Evolutionary conservation across 257 asterid species (phyloP), one percentile per base, ranked within the genome.

Genomic region (Ocimum tenuiflorum): DNA sequence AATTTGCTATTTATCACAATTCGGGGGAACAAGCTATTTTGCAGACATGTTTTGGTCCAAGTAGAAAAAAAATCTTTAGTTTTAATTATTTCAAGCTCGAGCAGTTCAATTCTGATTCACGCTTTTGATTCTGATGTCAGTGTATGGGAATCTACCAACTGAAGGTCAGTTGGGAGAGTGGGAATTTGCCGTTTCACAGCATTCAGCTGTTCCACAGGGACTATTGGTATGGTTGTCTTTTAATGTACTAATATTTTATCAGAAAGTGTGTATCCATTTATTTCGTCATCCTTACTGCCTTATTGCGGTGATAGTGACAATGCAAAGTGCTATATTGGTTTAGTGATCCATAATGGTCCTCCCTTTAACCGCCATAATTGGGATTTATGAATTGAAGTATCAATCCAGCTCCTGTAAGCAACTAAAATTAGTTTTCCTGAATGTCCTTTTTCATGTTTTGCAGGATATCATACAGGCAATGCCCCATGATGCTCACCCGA

Each of bases 401-500:
- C 33, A 17, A 33, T 36, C 17, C 23, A 6, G 65, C 22, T 60
- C 69, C 15, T 36, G 41, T 49, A 22, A 22, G 62, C 39, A 33
- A 48, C 51, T 47, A 41, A n/a, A 63, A 6, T 36, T 36, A 74
- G 29, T 41, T 60, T 47, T 69, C 65, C 73, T 80, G 76, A 83
- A 42, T 53, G 52, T 46, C 13, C 36, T 72, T 17, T 54, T 50
- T 81, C 53, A 60, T 72, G 63, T 78, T 65, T 57, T 87, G 84
- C 87, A 92, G 99, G 97, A 92, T 63, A 92, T 89, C 61, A 92
- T 92, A 79, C 97, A 92, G 71, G 82, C 99, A 55, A 92, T 92
- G 97, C 99, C 99, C 49, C 99, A 92, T 75, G 96, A 92, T 80
- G 99, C 99, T 70, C 99, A 92, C 78, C 98, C 99, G 12, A 92